Base-by-base conservation (phyloP, 495 filamentous ascomycete species). In the Penicillium pancosmium region DNA sequence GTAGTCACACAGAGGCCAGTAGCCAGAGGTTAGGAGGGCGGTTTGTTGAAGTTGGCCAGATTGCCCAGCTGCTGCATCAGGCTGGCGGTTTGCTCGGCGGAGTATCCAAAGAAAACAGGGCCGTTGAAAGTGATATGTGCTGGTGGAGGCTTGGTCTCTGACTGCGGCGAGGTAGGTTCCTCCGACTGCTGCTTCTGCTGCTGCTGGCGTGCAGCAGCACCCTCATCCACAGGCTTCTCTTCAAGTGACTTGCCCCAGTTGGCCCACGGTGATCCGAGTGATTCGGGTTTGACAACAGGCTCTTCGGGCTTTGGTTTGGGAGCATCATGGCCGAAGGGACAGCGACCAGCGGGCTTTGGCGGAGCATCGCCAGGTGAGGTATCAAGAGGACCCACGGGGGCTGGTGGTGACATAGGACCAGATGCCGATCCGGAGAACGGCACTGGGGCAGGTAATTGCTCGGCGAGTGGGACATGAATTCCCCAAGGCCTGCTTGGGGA, bases 401-500 rank as follows among this genome's bases (percentile, higher is more conserved):
- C 51, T 6, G 61, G 36, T 15, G 64, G 52, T 13, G 67, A 61
- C 8, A 63, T 57, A 4, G 65, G 58, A 9, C 55, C 65, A 53
- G 68, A 66, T 19, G 63, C 59, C 8, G 56, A 54, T 55, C 57
- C 56, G 56, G 71, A 49, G 62, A 72, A 51, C 54, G 71, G 64
- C 0, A 44, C 35, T n/a, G 69, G 61, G 49, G 64, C 54, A 34
- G 63, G 43, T 15, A 64, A 50, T 21, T 61, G 72, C 49, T 82
- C 81, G 41, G 76, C 72, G 12, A 82, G 64, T 0, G 91, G 92
- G 1, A 97, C 88, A 16, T 81, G 81, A 36, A 97, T 93, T 2
- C 92, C 92, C 92, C 92, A 97, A 27, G 92, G 92, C 25, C 92
- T 82, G 68, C 88, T 93, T 35, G 92, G 92, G 34, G 89, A 93